Evolutionary conservation across 106 monocot species (phyloP).

Genomic region (Acorus calamus): DNA sequence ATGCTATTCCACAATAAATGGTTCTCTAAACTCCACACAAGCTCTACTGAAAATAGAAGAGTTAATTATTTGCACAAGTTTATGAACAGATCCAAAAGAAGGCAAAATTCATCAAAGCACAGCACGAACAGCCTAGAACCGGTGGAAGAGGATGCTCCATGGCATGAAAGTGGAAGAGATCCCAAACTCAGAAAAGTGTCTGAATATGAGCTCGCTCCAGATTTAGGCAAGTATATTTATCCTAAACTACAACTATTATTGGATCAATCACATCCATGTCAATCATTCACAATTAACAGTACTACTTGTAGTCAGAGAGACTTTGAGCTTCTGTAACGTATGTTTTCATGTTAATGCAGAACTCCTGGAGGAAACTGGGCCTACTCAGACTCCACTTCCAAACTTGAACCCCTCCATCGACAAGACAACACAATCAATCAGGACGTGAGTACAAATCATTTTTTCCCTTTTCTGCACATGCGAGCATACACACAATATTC

Average conservation of each 20-base stretch:
- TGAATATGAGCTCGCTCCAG: conserved; percentile 25
- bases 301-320: no score
- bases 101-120: conserved; percentile 37
- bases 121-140: conserved; percentile 62
- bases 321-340: no score
- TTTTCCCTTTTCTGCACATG: no score
- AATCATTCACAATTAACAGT: no score
- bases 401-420: conserved; percentile 18
- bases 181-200: conserved; percentile 46
- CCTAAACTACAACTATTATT: not conserved
- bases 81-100: conserved; percentile 54
- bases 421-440: conserved; percentile 49
- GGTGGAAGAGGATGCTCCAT: conserved; percentile 56
- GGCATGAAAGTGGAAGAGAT: conserved; percentile 29
- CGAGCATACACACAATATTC: no score
- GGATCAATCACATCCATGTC: no score
- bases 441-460: conserved; percentile 28
- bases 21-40: no score
- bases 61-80: no score
- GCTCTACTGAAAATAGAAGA: no score
- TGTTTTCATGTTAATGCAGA: conserved; percentile 10
- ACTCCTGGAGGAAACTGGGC: conserved; percentile 55
- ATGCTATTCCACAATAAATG: no score
- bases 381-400: conserved; percentile 56
- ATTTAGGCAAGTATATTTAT: conserved; percentile 18